Percentiles rank a stretch among this genome's conserved stretches.
These are phyloP conservation scores for Puccinia coronata DNA, from an alignment of 1,284 basidiomycete genomes.

Conservation along the genomic window DNA sequence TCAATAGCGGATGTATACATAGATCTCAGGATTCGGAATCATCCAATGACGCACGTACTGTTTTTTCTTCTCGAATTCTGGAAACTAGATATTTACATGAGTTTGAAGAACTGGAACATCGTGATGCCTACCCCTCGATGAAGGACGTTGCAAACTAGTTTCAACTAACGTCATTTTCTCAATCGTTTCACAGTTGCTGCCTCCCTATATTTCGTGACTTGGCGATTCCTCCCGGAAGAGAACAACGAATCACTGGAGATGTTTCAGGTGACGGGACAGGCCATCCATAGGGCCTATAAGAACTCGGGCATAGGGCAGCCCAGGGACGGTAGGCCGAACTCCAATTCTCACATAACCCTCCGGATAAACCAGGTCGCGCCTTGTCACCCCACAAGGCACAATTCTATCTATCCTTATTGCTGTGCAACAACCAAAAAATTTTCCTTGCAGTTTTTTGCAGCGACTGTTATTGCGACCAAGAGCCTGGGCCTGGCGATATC, in stretches of 20 bases:
- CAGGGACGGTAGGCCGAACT: neutral
- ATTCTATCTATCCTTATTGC: neutral
- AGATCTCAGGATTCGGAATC: too few species aligned
- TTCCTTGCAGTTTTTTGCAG: neutral
- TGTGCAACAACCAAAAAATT: slow-evolving; percentile 3
- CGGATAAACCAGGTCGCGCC: neutral
- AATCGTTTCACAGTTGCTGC: neutral
- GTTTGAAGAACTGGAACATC: too few species aligned
- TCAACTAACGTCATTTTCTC: slow-evolving; percentile 2
- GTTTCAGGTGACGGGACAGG: slow-evolving; percentile 7
- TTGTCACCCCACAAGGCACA: neutral
- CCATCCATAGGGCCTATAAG: neutral
- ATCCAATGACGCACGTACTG: too few species aligned
- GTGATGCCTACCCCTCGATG: too few species aligned
- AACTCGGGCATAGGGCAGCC: neutral
- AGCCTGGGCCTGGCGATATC: neutral
- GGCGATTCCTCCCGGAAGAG: slow-evolving; percentile 9
- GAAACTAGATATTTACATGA: too few species aligned
- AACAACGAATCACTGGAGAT: neutral
- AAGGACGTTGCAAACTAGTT: neutral
- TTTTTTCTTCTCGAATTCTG: too few species aligned
- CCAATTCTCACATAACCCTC: neutral
- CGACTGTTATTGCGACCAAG: neutral
- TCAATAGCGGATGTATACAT: too few species aligned
- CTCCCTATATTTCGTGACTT: slow-evolving; percentile 6